A percentile compares a stretch with the other conserved stretches of the same genome.
Conservation (phyloP, 768 basidiomycete genomes). For the Kwoniella heveanensis region DNA sequence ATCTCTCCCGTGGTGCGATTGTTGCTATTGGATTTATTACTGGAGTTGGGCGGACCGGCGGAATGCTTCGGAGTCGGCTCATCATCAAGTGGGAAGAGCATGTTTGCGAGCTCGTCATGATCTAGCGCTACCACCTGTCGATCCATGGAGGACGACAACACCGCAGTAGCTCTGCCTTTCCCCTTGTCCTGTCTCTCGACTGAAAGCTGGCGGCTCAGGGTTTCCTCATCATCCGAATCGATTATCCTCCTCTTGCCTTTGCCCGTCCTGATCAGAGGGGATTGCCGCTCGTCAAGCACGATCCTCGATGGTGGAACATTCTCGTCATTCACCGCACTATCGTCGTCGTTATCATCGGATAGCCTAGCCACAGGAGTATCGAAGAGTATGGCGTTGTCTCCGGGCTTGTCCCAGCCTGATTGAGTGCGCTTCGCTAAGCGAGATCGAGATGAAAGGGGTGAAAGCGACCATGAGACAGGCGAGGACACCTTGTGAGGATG, state of each 20-base stretch:
- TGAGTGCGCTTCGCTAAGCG: background rate
- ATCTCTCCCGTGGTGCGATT: background rate
- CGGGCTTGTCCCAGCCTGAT: no score
- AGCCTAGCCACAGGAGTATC: background rate
- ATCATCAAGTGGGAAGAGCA: background rate
- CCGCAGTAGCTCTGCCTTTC: background rate
- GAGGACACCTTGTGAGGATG: background rate
- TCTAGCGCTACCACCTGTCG: background rate
- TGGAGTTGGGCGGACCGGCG: background rate
- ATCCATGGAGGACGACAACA: background rate
- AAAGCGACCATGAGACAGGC: constrained; percentile 12
- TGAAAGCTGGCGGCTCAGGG: background rate
- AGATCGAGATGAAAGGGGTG: constrained; percentile 5
- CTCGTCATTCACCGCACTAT: constrained; percentile 7
- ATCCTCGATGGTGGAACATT: background rate
- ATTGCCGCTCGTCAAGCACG: background rate
- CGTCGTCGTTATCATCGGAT: constrained; percentile 15
- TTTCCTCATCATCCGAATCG: constrained; percentile 15
- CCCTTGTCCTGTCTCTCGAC: background rate
- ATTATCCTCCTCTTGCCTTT: constrained; percentile 2
- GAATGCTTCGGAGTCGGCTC: background rate
- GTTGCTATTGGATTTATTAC: background rate
- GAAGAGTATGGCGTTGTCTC: background rate
- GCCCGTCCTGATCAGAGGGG: background rate
- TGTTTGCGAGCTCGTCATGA: background rate